A percentile compares a stretch with the other conserved stretches of the same genome.
Evolutionary conservation across 352 stramenopile genomes (phyloP).

Genomic region (Globisporangium cystogenes): DNA sequence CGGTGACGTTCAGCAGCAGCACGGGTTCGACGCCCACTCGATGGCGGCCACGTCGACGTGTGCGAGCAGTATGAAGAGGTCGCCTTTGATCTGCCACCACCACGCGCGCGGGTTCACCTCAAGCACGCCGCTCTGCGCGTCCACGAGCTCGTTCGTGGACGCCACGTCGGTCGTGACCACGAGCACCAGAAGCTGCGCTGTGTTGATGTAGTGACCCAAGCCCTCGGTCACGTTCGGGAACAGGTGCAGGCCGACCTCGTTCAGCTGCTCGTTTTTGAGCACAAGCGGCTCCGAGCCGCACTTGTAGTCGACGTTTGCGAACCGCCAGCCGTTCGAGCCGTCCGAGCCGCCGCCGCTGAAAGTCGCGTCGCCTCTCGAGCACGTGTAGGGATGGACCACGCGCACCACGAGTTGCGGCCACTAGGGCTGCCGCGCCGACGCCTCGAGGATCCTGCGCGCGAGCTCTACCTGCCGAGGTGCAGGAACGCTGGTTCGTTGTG

Average conservation of each 20-base stretch:
- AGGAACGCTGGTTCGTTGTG: too few species aligned
- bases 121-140: conserved; percentile 62
- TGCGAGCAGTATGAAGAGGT: conserved; percentile 80
- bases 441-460: conserved; percentile 57
- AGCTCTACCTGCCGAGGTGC: too few species aligned
- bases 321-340: conserved; percentile 39
- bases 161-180: conserved; percentile 74
- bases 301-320: conserved; percentile 75
- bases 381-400: conserved; percentile 62
- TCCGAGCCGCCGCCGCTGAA: conserved; percentile 34
- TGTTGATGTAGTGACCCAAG: conserved; percentile 86
- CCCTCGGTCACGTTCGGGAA: conserved; percentile 74
- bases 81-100: conserved; percentile 82
- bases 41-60: conserved; percentile 58
- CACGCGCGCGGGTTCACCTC: conserved; percentile 45
- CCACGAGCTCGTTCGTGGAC: conserved; percentile 84
- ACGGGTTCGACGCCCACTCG: conserved; percentile 64
- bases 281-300: conserved; percentile 49
- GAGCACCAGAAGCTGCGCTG: conserved; percentile 71
- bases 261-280: conserved; percentile 62
- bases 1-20: conserved; percentile 60
- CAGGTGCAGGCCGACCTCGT: conserved; percentile 69
- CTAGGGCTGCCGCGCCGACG: conserved; percentile 64
- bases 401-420: conserved; percentile 69
- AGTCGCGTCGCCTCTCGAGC: conserved; percentile 54